Percentiles rank a stretch among this genome's conserved stretches.
Evolutionary conservation across 2,329 filamentous ascomycete genomes (phyloP).

Genomic region (Capronia epimyces): DNA sequence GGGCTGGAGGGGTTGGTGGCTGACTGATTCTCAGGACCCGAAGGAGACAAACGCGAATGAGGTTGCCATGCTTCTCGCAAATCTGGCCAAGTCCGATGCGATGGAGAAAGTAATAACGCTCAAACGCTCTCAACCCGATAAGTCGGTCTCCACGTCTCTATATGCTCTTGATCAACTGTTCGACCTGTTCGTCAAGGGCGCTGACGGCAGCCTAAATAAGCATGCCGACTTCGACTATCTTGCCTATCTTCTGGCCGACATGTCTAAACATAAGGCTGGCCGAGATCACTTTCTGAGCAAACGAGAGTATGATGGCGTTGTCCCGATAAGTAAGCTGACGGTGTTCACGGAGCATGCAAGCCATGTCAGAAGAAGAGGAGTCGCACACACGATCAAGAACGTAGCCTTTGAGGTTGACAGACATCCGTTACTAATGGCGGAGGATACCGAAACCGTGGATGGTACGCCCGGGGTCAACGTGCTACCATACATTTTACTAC

Average conservation of each 20-base stretch:
- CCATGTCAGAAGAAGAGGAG: conserved; percentile 78
- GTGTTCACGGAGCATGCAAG: conserved; percentile 92
- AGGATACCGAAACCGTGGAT: conserved; percentile 49
- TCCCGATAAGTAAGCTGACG: conserved; percentile 86
- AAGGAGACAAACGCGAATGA: conserved; percentile 79
- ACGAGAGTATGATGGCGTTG: conserved; percentile 71
- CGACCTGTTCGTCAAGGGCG: conserved; percentile 92
- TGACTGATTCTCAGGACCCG: conserved; percentile 29
- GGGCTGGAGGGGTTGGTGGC: no score
- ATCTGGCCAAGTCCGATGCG: conserved; percentile 74
- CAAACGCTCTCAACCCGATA: conserved; percentile 59
- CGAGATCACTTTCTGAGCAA: conserved; percentile 67
- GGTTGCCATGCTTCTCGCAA: conserved; percentile 86
- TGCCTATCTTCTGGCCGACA: conserved; percentile 86
- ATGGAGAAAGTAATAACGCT: conserved; percentile 64
- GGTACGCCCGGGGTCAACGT: conserved; percentile 50
- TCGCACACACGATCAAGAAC: conserved; percentile 95
- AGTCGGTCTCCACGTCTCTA: conserved; percentile 45
- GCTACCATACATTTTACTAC: conserved; percentile 80
- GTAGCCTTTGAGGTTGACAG: conserved; percentile 73
- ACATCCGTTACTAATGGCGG: conserved; percentile 65
- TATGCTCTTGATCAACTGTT: conserved; percentile 82
- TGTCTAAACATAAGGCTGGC: conserved; percentile 65
- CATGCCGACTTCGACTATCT: conserved; percentile 84
- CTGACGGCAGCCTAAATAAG: conserved; percentile 75